A percentile compares a stretch with the other conserved stretches of the same genome.
phyloP scores from a whole-genome alignment of 768 basidiomycete genomes.

The Rhizopogon salebrosus region DNA sequence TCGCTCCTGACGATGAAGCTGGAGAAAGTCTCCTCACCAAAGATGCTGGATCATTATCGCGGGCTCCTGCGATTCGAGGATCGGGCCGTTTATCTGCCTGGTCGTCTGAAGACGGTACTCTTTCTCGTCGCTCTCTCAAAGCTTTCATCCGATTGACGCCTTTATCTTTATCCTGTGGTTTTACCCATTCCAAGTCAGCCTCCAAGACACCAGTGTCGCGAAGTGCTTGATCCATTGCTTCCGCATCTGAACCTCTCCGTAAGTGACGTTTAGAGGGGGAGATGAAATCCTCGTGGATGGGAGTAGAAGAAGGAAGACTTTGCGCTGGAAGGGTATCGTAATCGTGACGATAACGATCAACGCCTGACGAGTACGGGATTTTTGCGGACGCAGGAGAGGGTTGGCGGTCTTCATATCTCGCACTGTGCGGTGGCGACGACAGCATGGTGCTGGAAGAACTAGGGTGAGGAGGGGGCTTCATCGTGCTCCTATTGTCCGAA shows the following conservation, averaged over 20 bases:
- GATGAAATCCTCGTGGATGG: conserved; percentile 27
- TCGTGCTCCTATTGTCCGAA: conserved; percentile 43
- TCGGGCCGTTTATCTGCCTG: background rate
- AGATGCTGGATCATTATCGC: conserved; percentile 15
- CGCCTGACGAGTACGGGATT: conserved; percentile 15
- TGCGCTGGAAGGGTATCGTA: conserved; percentile 15
- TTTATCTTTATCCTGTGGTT: background rate
- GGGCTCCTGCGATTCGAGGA: conserved; percentile 1
- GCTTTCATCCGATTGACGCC: background rate
- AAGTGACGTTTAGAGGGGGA: conserved; percentile 18
- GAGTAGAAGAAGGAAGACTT: conserved; percentile 21
- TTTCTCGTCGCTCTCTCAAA: background rate
- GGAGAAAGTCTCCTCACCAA: conserved; percentile 8
- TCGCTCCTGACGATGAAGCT: conserved; percentile 2
- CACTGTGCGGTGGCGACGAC: conserved; percentile 36
- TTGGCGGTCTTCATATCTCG: conserved; percentile 35
- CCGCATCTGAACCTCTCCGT: conserved; percentile 23
- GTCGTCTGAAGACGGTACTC: conserved; percentile 17
- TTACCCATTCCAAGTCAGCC: conserved; percentile 14
- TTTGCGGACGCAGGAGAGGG: conserved; percentile 29
- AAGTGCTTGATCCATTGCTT: conserved; percentile 16
- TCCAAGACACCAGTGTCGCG: conserved; percentile 20
- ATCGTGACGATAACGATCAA: conserved; percentile 20
- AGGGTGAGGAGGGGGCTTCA: conserved; percentile 35
- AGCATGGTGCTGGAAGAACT: conserved; percentile 24